phyloP scores from a whole-genome alignment of 2,329 filamentous ascomycete genomes.

The Pseudogymnoascus sp. region DNA sequence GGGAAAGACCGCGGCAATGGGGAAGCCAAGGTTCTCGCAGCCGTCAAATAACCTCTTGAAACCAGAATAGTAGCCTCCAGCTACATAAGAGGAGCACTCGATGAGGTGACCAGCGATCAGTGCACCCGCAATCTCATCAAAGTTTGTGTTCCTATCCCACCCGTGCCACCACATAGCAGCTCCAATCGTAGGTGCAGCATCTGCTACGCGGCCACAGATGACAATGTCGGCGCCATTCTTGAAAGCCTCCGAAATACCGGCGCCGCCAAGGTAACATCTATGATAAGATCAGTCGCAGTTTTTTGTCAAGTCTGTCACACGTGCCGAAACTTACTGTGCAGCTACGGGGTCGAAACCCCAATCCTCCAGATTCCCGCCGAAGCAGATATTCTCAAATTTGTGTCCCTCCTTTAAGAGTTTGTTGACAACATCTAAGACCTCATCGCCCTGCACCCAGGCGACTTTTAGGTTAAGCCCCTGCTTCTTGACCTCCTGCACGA shows the following conservation, averaged over 20 bases:
- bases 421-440: constrained; percentile 19
- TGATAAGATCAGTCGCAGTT: too few species aligned
- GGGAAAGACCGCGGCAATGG: constrained; percentile 12
- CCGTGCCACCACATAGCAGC: constrained; percentile 34
- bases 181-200: constrained; percentile 35
- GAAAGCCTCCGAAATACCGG: constrained; percentile 32
- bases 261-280: constrained; percentile 28
- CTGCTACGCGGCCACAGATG: constrained; percentile 35
- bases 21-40: constrained; percentile 16
- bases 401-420: constrained; percentile 26
- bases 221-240: constrained; percentile 35
- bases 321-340: constrained; percentile 13
- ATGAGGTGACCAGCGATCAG: constrained; percentile 26
- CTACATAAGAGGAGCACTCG: constrained; percentile 23
- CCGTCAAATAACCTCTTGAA: constrained; percentile 22
- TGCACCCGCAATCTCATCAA: constrained; percentile 33
- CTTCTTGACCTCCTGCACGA: constrained; percentile 1
- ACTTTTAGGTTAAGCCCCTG: constrained; percentile 20
- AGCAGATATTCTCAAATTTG: constrained; percentile 30
- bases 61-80: constrained; percentile 17
- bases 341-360: constrained; percentile 19
- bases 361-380: constrained; percentile 15
- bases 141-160: constrained; percentile 30
- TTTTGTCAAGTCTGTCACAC: too few species aligned
- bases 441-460: constrained; percentile 30